Percentiles rank a stretch among this genome's conserved stretches.
Evolutionary conservation across 805 yeast genomes (phyloP).

Genomic region (Candida broadrunensis): DNA sequence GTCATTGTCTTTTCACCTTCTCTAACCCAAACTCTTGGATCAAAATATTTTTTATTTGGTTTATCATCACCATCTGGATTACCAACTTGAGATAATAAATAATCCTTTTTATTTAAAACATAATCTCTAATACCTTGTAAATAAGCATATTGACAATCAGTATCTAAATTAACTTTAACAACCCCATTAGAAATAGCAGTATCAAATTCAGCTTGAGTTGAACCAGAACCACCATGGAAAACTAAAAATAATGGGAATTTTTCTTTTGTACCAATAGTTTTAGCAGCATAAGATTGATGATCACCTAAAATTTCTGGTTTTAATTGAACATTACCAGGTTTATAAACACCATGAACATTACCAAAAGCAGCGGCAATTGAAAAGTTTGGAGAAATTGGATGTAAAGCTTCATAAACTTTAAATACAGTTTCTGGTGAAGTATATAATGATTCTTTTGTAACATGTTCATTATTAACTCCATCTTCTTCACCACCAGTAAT

Average conservation of each 20-base stretch:
- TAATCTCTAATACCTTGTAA: conserved; percentile 96
- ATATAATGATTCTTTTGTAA: conserved; percentile 81
- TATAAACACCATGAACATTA: conserved; percentile 99
- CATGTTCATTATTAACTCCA: conserved; percentile 98
- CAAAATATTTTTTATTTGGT: conserved; percentile 99
- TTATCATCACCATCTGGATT: conserved; percentile 99
- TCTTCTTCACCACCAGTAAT: conserved; percentile 99
- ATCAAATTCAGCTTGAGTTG: conserved; percentile 86
- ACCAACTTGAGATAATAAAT: conserved; percentile 85
- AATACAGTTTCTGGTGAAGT: conserved; percentile 94
- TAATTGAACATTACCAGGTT: conserved; percentile 96
- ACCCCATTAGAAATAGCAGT: conserved; percentile 91
- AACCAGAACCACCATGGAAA: conserved; percentile 99
- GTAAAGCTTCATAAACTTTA: conserved; percentile 84
- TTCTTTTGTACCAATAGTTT: conserved; percentile 52
- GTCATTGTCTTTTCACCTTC: conserved; percentile 99
- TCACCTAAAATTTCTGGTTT: conserved; percentile 92
- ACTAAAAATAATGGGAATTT: conserved; percentile 88
- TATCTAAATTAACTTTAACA: conserved; percentile 98
- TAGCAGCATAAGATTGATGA: conserved; percentile 86
- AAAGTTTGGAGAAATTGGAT: conserved; percentile 94
- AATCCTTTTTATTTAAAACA: conserved; percentile 93
- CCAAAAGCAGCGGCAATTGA: conserved; percentile 99
- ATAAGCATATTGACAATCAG: conserved; percentile 99
- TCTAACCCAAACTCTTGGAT: conserved; percentile 99